These are phyloP conservation scores for Saitozyma podzolica DNA, from an alignment of 768 basidiomycete genomes.

Conservation along the genomic window DNA sequence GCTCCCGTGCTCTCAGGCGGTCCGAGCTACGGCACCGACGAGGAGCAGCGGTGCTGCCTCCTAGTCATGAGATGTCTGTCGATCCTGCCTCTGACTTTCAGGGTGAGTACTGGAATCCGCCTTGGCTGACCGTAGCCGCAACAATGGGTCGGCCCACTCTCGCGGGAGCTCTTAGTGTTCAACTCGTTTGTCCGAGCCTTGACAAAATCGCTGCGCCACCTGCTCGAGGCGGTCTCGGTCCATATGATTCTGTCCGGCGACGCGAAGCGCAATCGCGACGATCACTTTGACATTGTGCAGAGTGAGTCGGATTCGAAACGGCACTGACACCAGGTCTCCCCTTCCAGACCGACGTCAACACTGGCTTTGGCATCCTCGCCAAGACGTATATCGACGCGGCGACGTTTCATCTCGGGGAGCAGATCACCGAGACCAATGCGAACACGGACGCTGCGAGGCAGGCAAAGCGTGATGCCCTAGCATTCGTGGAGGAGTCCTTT, in stretches of 20 bases:
- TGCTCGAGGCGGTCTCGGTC: slow-evolving; percentile 85
- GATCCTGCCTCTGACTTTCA: slow-evolving; percentile 91
- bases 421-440: slow-evolving; percentile 64
- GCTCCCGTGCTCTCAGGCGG: slow-evolving; percentile 82
- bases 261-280: slow-evolving; percentile 81
- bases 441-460: slow-evolving; percentile 76
- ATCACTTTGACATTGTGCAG: slow-evolving; percentile 85
- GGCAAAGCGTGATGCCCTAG: slow-evolving; percentile 81
- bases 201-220: slow-evolving; percentile 81
- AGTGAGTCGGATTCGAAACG: slow-evolving; percentile 53
- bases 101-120: slow-evolving; percentile 60
- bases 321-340: slow-evolving; percentile 59
- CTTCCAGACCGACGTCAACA: slow-evolving; percentile 95
- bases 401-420: slow-evolving; percentile 80
- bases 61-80: slow-evolving; percentile 95
- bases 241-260: slow-evolving; percentile 91
- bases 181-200: slow-evolving; percentile 94
- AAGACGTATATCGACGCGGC: slow-evolving; percentile 91
- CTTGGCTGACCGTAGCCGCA: slow-evolving; percentile 61
- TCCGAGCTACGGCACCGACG: slow-evolving; percentile 90
- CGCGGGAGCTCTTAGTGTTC: slow-evolving; percentile 94
- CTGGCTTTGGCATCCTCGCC: slow-evolving; percentile 93
- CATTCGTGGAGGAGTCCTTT: slow-evolving; percentile 92
- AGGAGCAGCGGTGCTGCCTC: slow-evolving; percentile 90
- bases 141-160: slow-evolving; percentile 93